phyloP scores from a whole-genome alignment of 495 filamentous ascomycete species.

The Gamarada debralockiae region DNA sequence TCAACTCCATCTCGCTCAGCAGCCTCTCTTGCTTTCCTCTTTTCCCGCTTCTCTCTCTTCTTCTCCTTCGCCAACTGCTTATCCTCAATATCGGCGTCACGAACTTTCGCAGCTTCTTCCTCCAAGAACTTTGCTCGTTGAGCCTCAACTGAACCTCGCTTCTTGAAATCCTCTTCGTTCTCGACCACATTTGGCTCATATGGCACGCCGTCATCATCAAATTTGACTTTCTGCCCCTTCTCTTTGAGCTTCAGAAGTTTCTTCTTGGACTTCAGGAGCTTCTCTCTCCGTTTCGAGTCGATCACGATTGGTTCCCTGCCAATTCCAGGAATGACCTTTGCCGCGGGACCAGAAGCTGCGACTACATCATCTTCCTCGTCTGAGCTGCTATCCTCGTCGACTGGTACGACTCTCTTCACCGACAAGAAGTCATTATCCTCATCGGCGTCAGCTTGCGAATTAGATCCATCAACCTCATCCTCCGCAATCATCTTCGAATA shows the following conservation, averaged over 20 bases:
- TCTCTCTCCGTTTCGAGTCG: conserved; percentile 90
- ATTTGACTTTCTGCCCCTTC: conserved; percentile 78
- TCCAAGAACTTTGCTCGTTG: conserved; percentile 76
- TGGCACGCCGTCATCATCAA: conserved; percentile 85
- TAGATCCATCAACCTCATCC: conserved; percentile 40
- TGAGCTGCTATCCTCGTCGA: conserved; percentile 43
- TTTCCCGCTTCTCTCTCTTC: conserved; percentile 81
- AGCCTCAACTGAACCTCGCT: conserved; percentile 64
- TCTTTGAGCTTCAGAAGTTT: conserved; percentile 84
- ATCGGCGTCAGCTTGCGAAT: conserved; percentile 44
- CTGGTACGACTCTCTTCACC: conserved; percentile 76
- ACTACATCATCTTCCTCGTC: conserved; percentile 30
- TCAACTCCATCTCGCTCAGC: conserved; percentile 36
- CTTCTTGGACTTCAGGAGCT: conserved; percentile 91
- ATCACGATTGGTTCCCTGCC: conserved; percentile 68
- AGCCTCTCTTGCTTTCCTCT: conserved; percentile 73
- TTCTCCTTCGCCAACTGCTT: conserved; percentile 76
- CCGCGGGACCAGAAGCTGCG: conserved; percentile 27
- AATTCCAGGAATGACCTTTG: conserved; percentile 45
- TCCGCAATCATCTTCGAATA: conserved; percentile 82
- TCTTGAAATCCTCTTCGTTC: conserved; percentile 72
- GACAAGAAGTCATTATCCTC: conserved; percentile 79
- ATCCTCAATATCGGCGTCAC: conserved; percentile 73
- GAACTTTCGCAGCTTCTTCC: conserved; percentile 66
- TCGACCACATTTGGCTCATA: conserved; percentile 86